Evolutionary conservation across 192 early-diverging fungal species (phyloP), one percentile per base, ranked within the genome.

Genomic region (Coemansia sp.): DNA sequence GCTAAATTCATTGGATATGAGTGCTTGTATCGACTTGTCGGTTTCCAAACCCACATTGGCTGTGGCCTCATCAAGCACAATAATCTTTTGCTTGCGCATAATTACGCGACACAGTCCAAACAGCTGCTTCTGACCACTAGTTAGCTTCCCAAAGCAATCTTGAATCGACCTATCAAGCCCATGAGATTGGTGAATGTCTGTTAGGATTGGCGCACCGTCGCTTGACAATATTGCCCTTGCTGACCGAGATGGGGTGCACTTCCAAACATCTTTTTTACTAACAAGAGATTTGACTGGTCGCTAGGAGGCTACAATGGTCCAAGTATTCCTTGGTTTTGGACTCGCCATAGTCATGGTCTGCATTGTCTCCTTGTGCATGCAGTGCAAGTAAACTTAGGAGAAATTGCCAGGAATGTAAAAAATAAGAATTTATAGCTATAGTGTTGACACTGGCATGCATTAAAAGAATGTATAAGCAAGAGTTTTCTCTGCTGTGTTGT

Each of bases 301-400:
- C 83, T 95, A 96, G 16, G 95, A 93, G 20, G 96, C 79, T 6
- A 99, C 89, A 75, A 76, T 98, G 95, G 77, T 96, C 95, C 82
- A 95, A 93, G 78, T 94, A 97, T 72, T 98, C 96, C 75, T 97
- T 97, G 29, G 95, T 91, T 85, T 99, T 96, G 88, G 97, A 99
- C 31, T 86, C 87, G 36, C 90, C 98, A 86, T 95, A 99, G 47
- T 92, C 91, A 3, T 96, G 98, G 72, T 98, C 98, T 4, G 96
- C 6, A 96, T 92, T 24, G 90, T 92, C 38, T 92, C 82, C 84
- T 99, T 18, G 98, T 99, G 57, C 98, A 89, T 74, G 97, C 96
- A 0, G 93, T 94, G 72, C 94, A 98, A 78, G 36, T 38, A 38
- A 38, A 1, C 36, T 38, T 38, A 9, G 27, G 9, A 38, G 8